Conservation (phyloP, 148 eudicot species). For the Heliosperma pusillum region DNA sequence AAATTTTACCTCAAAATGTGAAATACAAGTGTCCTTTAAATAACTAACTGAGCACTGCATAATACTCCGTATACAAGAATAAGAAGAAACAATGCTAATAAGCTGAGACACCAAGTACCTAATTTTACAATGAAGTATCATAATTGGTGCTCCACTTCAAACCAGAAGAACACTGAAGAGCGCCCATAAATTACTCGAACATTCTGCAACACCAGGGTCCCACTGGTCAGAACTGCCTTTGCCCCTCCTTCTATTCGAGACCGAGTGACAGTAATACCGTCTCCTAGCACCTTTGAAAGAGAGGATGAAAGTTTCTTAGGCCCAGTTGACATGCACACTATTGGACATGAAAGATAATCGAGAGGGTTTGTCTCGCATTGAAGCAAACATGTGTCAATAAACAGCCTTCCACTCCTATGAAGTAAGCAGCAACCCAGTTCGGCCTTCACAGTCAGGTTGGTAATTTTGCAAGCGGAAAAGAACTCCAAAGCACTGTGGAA, state of each 20-base stretch:
- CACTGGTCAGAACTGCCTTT: conserved; percentile 80
- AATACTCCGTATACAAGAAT: conserved; percentile 10
- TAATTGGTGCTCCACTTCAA: conserved; percentile 63
- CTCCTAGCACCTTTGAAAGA: conserved; percentile 41
- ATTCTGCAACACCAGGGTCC: conserved; percentile 67
- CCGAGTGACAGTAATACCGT: conserved; percentile 69
- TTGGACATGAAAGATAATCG: conserved; percentile 89
- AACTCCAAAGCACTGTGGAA: conserved; percentile 90
- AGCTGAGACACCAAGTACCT: not conserved
- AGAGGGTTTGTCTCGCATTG: conserved; percentile 87
- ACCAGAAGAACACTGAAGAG: conserved; percentile 83
- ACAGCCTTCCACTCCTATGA: conserved; percentile 85
- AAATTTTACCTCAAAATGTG: not conserved
- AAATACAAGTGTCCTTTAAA: not conserved
- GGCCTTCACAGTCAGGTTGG: conserved; percentile 83
- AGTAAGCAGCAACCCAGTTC: conserved; percentile 97
- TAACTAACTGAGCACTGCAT: not conserved
- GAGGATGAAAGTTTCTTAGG: conserved; percentile 38
- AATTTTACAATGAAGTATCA: not conserved
- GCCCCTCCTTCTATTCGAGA: conserved; percentile 95
- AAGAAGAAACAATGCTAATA: not conserved
- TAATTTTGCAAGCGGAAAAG: conserved; percentile 77
- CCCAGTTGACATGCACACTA: conserved; percentile 58
- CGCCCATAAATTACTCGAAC: conserved; percentile 85
- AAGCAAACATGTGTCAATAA: conserved; percentile 76